These are phyloP conservation scores for Leccinum arenicola DNA, from an alignment of 768 basidiomycete species.

Conservation along the genomic window DNA sequence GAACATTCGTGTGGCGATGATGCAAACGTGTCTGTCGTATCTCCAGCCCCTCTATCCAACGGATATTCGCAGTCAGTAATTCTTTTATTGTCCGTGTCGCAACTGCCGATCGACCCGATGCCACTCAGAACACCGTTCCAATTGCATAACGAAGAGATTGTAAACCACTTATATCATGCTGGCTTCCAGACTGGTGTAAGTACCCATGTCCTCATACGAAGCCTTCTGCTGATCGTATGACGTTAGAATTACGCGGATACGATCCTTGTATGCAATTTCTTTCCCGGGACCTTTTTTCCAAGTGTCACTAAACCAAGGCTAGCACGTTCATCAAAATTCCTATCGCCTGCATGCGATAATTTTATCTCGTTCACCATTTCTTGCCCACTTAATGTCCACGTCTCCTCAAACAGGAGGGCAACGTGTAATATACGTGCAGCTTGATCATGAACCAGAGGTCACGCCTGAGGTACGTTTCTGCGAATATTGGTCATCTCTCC, in stretches of 20 bases:
- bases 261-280: conserved; percentile 54
- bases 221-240: conserved; percentile 8
- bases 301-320: conserved; percentile 13
- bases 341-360: conserved; percentile 85
- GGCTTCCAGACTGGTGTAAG: conserved; percentile 83
- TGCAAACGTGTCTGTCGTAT: conserved; percentile 16
- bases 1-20: conserved; percentile 37
- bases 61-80: conserved; percentile 59
- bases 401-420: conserved; percentile 65
- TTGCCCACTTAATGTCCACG: conserved; percentile 85
- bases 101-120: conserved; percentile 8
- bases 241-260: conserved; percentile 80
- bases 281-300: conserved; percentile 5
- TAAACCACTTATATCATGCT: conserved; percentile 74
- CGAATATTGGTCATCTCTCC: conserved; percentile 20
- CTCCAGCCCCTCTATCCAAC: conserved; percentile 46
- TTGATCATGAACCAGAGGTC: conserved; percentile 79
- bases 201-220: conserved; percentile 20
- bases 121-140: conserved; percentile 45
- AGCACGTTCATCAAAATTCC: conserved; percentile 74
- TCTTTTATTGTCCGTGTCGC: not conserved
- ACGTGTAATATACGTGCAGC: conserved; percentile 67
- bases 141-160: conserved; percentile 72
- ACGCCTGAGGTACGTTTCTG: conserved; percentile 69
- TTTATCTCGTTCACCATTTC: conserved; percentile 81